Conservation (phyloP, 805 yeast species). For the Saccharomycopsis oosterbeekiorum region DNA sequence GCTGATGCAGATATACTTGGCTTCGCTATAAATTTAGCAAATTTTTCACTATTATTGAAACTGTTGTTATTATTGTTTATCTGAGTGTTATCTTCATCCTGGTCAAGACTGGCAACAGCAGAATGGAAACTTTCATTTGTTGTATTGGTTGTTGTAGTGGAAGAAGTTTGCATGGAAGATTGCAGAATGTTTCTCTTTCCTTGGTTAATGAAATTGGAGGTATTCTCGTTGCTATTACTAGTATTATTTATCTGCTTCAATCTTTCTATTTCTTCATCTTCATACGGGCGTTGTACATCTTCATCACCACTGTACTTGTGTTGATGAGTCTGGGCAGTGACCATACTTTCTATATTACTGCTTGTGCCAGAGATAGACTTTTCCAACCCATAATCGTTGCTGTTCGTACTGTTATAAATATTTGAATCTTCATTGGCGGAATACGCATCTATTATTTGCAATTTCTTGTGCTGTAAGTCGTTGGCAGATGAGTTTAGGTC, state of each 20-base stretch:
- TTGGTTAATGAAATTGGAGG: not conserved
- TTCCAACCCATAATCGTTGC: not conserved
- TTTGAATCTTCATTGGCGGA: constrained; percentile 1
- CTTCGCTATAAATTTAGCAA: not conserved
- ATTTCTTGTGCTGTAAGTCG: not conserved
- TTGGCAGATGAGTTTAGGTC: not conserved
- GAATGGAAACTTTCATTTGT: constrained; percentile 16
- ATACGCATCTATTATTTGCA: not conserved
- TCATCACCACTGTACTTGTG: not conserved
- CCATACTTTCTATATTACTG: not conserved
- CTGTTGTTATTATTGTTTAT: not conserved
- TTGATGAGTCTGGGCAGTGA: not conserved
- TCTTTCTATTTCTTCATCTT: constrained; percentile 15
- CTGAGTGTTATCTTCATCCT: not conserved
- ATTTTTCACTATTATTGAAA: not conserved
- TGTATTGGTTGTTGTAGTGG: constrained; percentile 11
- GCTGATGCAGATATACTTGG: not conserved
- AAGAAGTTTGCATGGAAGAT: constrained; percentile 1
- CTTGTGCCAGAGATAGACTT: not conserved
- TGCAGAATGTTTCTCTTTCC: constrained; percentile 4
- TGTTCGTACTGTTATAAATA: not conserved
- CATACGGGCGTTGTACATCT: not conserved
- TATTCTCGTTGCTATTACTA: not conserved
- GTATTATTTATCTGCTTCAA: constrained; percentile 6
- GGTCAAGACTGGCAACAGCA: constrained; percentile 13